Evolutionary conservation across 306 rosid genomes (phyloP).

Genomic region (Sicyos baderoa): DNA sequence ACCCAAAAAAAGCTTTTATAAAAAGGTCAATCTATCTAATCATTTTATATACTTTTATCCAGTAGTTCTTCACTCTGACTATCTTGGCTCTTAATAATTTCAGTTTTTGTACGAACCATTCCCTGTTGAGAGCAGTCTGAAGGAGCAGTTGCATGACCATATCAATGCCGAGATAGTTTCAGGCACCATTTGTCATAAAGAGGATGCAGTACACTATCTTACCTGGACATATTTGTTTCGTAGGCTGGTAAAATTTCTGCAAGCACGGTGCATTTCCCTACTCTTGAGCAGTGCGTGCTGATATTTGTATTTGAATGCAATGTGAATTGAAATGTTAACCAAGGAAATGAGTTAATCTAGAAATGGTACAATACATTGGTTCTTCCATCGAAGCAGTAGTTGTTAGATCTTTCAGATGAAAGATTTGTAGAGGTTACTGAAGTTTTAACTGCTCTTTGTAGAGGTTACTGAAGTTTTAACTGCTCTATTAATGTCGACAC

Average conservation of each 20-base stretch:
- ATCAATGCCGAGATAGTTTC: slow-evolving; percentile 90
- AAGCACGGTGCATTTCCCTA: not conserved
- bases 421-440: not conserved
- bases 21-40: slow-evolving; percentile 49
- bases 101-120: slow-evolving; percentile 97
- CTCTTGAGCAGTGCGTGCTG: not conserved
- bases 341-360: not conserved
- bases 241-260: slow-evolving; percentile 62
- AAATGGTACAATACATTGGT: not conserved
- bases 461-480: not conserved
- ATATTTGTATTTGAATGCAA: not conserved
- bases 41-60: not conserved
- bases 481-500: not conserved
- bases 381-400: not conserved
- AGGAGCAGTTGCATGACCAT: slow-evolving; percentile 78
- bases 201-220: slow-evolving; percentile 94
- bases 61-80: not conserved
- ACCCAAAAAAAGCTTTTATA: slow-evolving; percentile 94
- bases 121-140: slow-evolving; percentile 97
- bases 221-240: slow-evolving; percentile 96
- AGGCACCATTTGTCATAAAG: slow-evolving; percentile 82
- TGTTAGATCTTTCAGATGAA: not conserved
- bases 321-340: not conserved
- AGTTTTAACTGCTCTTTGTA: not conserved
- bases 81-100: slow-evolving; percentile 19